Conservation (phyloP, 1,139 yeast species). For the Kodamaea plutei region DNA sequence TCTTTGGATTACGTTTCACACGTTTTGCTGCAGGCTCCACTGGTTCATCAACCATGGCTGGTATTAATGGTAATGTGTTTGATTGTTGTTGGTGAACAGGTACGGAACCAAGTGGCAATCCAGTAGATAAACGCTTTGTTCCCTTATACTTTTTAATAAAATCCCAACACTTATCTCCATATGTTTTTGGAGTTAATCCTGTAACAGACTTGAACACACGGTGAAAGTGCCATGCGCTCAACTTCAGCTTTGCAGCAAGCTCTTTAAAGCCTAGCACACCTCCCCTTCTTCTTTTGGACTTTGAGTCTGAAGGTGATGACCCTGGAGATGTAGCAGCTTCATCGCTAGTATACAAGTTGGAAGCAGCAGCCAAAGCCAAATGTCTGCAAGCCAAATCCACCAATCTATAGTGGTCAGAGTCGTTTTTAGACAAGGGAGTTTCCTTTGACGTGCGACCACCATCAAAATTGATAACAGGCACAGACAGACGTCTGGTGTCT, state of each 20-base stretch:
- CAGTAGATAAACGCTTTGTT: background rate
- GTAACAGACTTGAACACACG: conserved; percentile 83
- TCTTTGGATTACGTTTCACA: background rate
- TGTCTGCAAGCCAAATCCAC: conserved; percentile 82
- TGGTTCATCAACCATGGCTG: background rate
- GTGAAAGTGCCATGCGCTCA: conserved; percentile 94
- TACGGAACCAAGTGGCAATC: background rate
- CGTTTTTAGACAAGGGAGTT: conserved; percentile 46
- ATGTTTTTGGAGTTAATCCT: conserved; percentile 82
- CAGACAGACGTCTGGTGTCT: conserved; percentile 22
- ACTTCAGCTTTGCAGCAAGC: conserved; percentile 76
- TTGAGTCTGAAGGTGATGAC: conserved; percentile 19
- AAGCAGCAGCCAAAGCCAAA: conserved; percentile 76
- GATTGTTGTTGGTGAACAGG: background rate
- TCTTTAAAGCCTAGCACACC: conserved; percentile 88
- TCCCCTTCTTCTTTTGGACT: conserved; percentile 68
- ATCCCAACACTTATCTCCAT: conserved; percentile 85
- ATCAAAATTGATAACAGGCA: conserved; percentile 26
- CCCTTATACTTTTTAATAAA: conserved; percentile 37
- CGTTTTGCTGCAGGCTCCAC: background rate
- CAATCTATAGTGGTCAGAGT: conserved; percentile 63
- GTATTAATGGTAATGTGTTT: background rate
- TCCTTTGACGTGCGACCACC: conserved; percentile 24
- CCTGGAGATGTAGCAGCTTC: conserved; percentile 12
- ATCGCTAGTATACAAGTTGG: conserved; percentile 31